Evolutionary conservation across 2,329 filamentous ascomycete species (phyloP).

Genomic region (Blastomyces silverae): DNA sequence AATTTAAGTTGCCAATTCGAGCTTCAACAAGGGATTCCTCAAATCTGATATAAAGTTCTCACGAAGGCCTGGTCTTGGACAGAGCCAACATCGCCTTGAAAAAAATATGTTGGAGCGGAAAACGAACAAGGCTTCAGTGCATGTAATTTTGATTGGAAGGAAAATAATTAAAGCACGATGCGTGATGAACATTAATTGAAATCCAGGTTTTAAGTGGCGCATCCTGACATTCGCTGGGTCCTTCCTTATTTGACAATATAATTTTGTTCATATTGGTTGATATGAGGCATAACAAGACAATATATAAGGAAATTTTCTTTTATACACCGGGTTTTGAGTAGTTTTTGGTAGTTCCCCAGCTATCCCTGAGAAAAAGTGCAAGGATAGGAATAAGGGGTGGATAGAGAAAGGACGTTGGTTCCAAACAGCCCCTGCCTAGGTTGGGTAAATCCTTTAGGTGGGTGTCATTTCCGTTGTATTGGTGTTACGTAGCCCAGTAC

Average conservation of each 20-base stretch:
- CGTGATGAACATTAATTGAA: not conserved
- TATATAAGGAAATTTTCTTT: not conserved
- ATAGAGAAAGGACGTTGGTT: not conserved
- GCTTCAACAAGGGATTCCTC: not conserved
- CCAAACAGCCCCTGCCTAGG: too few relatives aligned
- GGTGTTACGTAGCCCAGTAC: not conserved
- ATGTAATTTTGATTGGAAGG: not conserved
- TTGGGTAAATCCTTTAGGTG: not conserved
- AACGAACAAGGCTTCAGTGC: not conserved
- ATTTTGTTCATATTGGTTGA: not conserved
- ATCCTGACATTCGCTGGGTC: not conserved
- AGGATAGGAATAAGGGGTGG: not conserved
- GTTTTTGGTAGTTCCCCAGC: not conserved
- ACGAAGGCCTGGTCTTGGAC: too few relatives aligned
- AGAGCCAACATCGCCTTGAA: not conserved
- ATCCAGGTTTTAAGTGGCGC: not conserved
- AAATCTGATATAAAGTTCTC: not conserved
- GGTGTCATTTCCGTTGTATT: not conserved
- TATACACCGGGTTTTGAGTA: not conserved
- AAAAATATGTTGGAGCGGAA: not conserved
- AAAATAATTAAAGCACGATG: not conserved
- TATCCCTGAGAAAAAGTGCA: not conserved
- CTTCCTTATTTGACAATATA: not conserved
- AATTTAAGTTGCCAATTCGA: not conserved
- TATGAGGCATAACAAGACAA: not conserved